These are phyloP conservation scores for Raddia distichophylla DNA, from an alignment of 176 grass and related monocot genomes.

Conservation along the genomic window DNA sequence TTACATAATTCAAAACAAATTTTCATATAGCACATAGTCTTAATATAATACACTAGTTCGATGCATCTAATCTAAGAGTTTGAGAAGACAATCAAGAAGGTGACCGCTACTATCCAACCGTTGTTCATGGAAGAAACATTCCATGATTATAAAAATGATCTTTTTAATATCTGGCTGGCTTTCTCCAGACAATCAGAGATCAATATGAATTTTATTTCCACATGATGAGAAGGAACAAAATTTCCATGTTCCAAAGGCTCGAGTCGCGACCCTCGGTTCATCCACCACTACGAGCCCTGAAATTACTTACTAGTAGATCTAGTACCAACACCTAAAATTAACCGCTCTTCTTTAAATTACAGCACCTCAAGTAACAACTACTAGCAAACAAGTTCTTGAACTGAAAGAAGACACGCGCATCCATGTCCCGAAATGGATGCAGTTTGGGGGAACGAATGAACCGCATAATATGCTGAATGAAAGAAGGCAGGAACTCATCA, in stretches of 20 bases:
- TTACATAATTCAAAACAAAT: no score
- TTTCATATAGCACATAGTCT: no score
- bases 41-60: no score
- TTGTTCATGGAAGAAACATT: neutral
- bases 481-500: neutral
- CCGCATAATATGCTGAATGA: neutral
- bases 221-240: no score
- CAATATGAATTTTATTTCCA: no score
- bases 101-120: no score
- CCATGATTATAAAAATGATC: no score
- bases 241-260: neutral
- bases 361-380: neutral
- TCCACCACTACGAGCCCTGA: neutral
- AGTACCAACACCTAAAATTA: constrained; percentile 19
- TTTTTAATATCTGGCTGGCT: no score
- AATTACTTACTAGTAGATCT: constrained; percentile 17
- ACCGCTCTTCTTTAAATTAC: neutral
- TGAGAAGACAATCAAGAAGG: no score
- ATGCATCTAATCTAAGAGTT: no score
- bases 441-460: neutral
- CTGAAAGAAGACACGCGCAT: neutral
- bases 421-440: neutral
- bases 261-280: constrained; percentile 4
- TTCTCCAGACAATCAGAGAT: no score
- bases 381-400: neutral